Evolutionary conservation across 2,329 filamentous ascomycete species (phyloP), one percentile per base, ranked within the genome.

Genomic region (Furcasterigmium sp.): DNA sequence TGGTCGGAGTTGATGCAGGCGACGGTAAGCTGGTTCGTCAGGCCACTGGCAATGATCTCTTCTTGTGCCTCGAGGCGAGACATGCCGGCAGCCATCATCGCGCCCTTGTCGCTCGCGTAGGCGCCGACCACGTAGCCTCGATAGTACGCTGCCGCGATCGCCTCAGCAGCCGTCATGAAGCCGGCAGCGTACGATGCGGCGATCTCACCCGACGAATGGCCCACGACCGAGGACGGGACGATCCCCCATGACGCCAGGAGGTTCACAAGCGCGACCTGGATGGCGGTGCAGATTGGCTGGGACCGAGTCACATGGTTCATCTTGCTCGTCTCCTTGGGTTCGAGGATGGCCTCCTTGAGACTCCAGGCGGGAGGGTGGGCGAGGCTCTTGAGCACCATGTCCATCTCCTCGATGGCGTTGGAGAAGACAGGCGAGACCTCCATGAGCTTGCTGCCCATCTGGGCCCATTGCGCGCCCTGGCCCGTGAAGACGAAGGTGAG

Each of bases 121-220:
- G 49, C 39, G 29, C 7, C 14, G 1, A 29, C 28, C 2, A 46
- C 5, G 9, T 40, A 18, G 20, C 48, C 49, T 15, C 55, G 47
- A 37, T 48, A 51, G 47, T 53, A 57, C 35, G 49, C 51, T 8
- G 58, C 51, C 0, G 45, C 30, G 9, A 60, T 53, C 4, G 59
- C 58, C 18, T 57, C 51, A 3, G 30, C 39, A 4, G 26, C 11
- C 13, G 41, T 42, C 3, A 79, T 42, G 15, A 64, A 56, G 0
- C 72, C 72, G 0, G 70, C 65, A 1, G 72, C 70, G 47, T 74
- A 78, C 0, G 69, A 73, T 0, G 72, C 72, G 1, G 56, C 70
- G 14, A 76, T 75, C 48, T 76, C 73, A 2, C 73, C 73, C 0
- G 67, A 70, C 0, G 70, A 74, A 49, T 76, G 73, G 3, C 73